Evolutionary conservation across 1,139 yeast genomes (phyloP), one percentile per base, ranked within the genome.

Genomic region (Scheffersomyces lignicola): DNA sequence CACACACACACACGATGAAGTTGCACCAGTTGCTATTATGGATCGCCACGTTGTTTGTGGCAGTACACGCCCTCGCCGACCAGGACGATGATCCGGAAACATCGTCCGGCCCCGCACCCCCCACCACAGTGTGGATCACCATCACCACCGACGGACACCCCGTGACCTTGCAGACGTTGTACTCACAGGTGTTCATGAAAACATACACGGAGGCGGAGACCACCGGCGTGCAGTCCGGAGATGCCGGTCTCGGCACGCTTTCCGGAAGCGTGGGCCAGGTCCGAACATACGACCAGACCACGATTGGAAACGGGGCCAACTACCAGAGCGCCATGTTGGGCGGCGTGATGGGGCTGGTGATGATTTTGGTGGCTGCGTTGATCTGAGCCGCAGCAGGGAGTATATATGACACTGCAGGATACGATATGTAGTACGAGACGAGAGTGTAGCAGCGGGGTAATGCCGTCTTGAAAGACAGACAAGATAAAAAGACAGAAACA

Each of bases 161-260:
- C 10, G 46, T 57, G 2, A 62, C 61, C n/a, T 46, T 56, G n/a
- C 52, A 52, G 23, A 47, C 67, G 0, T 30, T 41, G 7, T 70
- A 47, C 43, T 28, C 43, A n/a, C 76, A 69, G 42, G 30, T 51
- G 2, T 69, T 70, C 42, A 51, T 51, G 54, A 34, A 49, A 12
- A 56, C 61, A 0, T 50, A 45, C 37, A 39, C 59, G 1, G 38
- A 41, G 2, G 57, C 60, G 1, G 43, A 45, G n/a, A 43, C 53
- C 2, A 52, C 44, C 11, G 45, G 35, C 17, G 47, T 42, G 10
- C 18, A 38, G 20, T 36, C 42, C 12, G 76, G 75, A 1, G 41
- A 45, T 3, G 48, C 68, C 18, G 76, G 76, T 0, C 43, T 70
- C 38, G 76, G 73, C 2, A 45, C 62, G 4, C 38, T 58, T 10